Conservation (phyloP, 2,329 filamentous ascomycete genomes). For the Phyllachora maydis region DNA sequence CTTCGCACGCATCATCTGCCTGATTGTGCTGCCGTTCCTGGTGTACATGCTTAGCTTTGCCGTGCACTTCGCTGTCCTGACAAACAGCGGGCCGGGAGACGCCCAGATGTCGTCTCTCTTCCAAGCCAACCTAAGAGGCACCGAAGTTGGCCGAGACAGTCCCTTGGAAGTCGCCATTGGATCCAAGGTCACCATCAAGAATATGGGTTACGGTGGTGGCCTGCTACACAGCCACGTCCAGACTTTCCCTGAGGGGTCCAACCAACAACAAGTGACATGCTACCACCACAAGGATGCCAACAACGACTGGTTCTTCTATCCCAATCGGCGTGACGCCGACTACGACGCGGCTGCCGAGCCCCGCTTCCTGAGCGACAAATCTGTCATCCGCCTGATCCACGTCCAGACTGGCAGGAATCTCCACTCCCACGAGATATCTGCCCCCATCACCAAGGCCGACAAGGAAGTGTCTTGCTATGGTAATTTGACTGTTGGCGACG, state of each 20-base stretch:
- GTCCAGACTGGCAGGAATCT: constrained; percentile 92
- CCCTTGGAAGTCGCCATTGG: constrained; percentile 81
- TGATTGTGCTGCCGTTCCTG: constrained; percentile 73
- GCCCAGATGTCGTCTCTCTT: constrained; percentile 99
- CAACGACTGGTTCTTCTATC: constrained; percentile 99
- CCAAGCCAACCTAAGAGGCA: constrained; percentile 88
- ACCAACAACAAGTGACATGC: constrained; percentile 93
- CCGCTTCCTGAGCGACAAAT: constrained; percentile 58
- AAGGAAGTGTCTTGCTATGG: constrained; percentile 92
- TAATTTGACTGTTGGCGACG: constrained; percentile 84
- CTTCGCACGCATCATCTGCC: constrained; percentile 56
- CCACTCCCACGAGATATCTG: constrained; percentile 79
- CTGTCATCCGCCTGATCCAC: constrained; percentile 72
- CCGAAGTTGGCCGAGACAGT: constrained; percentile 84
- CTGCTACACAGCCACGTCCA: constrained; percentile 92
- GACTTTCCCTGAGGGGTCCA: constrained; percentile 83
- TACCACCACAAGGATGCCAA: constrained; percentile 99
- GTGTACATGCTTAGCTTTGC: constrained; percentile 96
- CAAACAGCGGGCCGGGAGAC: constrained; percentile 86
- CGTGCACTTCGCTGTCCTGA: constrained; percentile 81
- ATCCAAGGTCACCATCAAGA: constrained; percentile 84
- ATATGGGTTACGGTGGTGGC: constrained; percentile 97
- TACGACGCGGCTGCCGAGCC: constrained; percentile 53
- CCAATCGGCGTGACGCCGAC: constrained; percentile 58
- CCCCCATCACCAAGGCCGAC: constrained; percentile 74